These are phyloP conservation scores for Megacollybia platyphylla DNA, from an alignment of 1,284 basidiomycete genomes.

Conservation along the genomic window DNA sequence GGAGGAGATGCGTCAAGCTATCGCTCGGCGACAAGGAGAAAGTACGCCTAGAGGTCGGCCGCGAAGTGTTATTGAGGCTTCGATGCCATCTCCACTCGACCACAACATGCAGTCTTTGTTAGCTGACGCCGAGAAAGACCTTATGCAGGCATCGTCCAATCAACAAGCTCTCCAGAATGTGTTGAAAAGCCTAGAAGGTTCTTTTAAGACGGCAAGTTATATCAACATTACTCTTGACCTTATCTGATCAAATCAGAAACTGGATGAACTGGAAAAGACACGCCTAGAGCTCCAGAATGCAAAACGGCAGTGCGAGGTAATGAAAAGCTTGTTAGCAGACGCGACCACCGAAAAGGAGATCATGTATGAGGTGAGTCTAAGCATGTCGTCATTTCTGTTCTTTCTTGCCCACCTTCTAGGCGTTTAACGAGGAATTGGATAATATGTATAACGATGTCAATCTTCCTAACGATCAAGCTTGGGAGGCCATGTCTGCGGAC, in stretches of 20 bases:
- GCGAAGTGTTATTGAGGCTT: constrained; percentile 9
- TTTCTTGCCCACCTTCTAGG: constrained; percentile 28
- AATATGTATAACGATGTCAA: constrained; percentile 76
- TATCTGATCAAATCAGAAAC: constrained; percentile 26
- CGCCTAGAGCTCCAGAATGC: constrained; percentile 53
- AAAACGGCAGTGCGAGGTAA: constrained; percentile 63
- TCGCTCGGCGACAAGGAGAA: constrained; percentile 45
- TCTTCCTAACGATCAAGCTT: constrained; percentile 70
- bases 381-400: neutral
- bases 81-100: constrained; percentile 12
- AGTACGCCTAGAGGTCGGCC: constrained; percentile 21
- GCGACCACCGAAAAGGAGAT: constrained; percentile 80
- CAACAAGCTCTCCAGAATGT: constrained; percentile 40
- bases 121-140: constrained; percentile 42
- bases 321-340: constrained; percentile 64
- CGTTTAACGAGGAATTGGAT: constrained; percentile 87
- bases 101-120: constrained; percentile 31
- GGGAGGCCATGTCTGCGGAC: constrained; percentile 60
- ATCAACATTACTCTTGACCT: neutral
- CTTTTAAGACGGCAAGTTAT: constrained; percentile 42
- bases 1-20: constrained; percentile 67
- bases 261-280: constrained; percentile 44
- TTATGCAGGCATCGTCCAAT: constrained; percentile 34
- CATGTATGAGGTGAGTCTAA: constrained; percentile 67
- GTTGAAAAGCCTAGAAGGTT: constrained; percentile 31